Evolutionary conservation across 2,329 filamentous ascomycete species (phyloP).

Genomic region (Fusarium staphyleae): DNA sequence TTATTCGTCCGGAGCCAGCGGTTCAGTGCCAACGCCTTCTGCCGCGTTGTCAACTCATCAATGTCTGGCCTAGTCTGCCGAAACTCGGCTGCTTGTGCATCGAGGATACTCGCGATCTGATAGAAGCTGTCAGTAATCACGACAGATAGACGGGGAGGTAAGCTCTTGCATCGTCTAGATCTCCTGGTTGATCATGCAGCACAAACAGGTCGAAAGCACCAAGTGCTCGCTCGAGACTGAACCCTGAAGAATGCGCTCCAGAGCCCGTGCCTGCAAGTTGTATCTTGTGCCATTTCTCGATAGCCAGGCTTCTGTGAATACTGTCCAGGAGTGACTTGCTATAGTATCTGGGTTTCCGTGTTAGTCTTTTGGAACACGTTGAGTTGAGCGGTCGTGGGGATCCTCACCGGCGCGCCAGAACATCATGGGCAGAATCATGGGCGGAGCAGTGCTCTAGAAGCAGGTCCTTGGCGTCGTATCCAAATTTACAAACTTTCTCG

Average conservation of each 20-base stretch:
- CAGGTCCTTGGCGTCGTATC: conserved; percentile 89
- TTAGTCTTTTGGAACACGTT: conserved; percentile 3
- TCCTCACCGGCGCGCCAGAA: conserved; percentile 72
- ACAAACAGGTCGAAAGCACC: conserved; percentile 92
- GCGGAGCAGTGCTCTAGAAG: conserved; percentile 71
- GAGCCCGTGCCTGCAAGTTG: conserved; percentile 28
- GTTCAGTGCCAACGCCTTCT: conserved; percentile 72
- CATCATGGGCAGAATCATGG: conserved; percentile 70
- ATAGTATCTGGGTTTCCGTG: conserved; percentile 66
- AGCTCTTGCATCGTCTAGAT: conserved; percentile 71
- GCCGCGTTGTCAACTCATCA: conserved; percentile 63
- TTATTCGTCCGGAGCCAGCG: conserved; percentile 72
- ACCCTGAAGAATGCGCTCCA: conserved; percentile 49
- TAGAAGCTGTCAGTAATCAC: conserved; percentile 13
- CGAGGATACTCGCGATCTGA: conserved; percentile 69
- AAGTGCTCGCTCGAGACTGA: conserved; percentile 72
- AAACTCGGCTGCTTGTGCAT: conserved; percentile 67
- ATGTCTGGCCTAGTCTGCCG: conserved; percentile 60
- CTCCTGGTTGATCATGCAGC: conserved; percentile 73
- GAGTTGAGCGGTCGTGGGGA: conserved; percentile 39
- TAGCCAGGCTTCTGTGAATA: conserved; percentile 80
- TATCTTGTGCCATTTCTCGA: conserved; percentile 74
- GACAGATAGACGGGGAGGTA: neutral
- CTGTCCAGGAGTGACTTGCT: conserved; percentile 76
- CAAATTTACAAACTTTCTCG: conserved; percentile 72